Conservation (phyloP, 169 alveolate genomes). For the Cryptosporidium ubiquitum region DNA sequence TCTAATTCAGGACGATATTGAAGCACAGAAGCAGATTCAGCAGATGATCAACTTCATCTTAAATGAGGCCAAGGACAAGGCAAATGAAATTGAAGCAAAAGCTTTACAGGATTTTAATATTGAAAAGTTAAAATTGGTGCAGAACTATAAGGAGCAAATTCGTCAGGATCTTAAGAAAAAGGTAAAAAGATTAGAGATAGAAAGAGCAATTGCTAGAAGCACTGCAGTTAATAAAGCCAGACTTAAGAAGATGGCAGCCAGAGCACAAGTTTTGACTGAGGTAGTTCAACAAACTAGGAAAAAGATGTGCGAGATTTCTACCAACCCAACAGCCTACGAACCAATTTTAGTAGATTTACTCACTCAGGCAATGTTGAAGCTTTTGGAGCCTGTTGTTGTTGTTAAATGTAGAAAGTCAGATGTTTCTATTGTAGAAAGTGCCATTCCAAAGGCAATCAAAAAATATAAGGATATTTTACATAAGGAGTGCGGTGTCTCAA, state of each 20-base stretch:
- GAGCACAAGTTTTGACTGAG: conserved; percentile 83
- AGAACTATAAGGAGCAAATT: conserved; percentile 90
- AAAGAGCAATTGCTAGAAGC: conserved; percentile 84
- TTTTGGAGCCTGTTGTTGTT: conserved; percentile 85
- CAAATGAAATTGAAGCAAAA: conserved; percentile 92
- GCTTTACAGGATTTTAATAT: conserved; percentile 92
- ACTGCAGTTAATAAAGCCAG: conserved; percentile 89
- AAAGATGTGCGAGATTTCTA: conserved; percentile 78
- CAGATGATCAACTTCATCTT: conserved; percentile 93
- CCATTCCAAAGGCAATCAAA: conserved; percentile 82
- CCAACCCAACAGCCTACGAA: conserved; percentile 40
- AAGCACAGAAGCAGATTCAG: conserved; percentile 91
- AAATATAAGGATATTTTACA: conserved; percentile 81
- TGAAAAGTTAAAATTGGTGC: conserved; percentile 90
- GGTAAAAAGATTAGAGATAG: conserved; percentile 72
- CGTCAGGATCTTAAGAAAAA: conserved; percentile 83
- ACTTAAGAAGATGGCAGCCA: conserved; percentile 87
- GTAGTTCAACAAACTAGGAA: conserved; percentile 82
- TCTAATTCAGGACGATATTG: conserved; percentile 85
- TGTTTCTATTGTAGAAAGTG: conserved; percentile 83
- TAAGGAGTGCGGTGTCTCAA: conserved; percentile 80
- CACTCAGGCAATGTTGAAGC: conserved; percentile 79
- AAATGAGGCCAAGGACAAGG: conserved; percentile 93
- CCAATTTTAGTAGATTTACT: conserved; percentile 54
- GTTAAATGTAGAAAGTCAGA: conserved; percentile 89